Base-by-base conservation (phyloP, 495 filamentous ascomycete genomes). In the Cudoniella acicularis region DNA sequence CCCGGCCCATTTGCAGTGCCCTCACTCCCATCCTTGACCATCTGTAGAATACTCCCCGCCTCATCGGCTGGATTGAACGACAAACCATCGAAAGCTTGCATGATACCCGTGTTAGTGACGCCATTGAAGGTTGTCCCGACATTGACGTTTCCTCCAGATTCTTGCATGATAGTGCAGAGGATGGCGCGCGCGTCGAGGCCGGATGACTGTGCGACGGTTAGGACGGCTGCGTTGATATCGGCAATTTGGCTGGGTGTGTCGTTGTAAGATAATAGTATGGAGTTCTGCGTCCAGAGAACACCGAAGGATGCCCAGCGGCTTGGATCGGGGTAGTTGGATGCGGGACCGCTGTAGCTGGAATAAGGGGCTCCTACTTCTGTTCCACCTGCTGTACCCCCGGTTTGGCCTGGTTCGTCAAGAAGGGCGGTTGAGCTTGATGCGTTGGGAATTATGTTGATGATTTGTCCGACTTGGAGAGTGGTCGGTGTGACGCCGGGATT, bases 111-210 rank as follows among this genome's bases (percentile, higher is more conserved):
- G 59, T 71, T 65, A 16, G 66, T 65, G 56, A 73, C 71, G 24
- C 26, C 23, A 63, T 67, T 69, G 52, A n/a, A 46, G 16, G 75
- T 76, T 42, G 64, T 72, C 4, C 41, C 25, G 10, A 75, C 73
- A 22, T 70, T 67, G 20, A 77, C 73, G 58, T 74, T 63, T 46
- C 75, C 75, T 52, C 65, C 69, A 61, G 62, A 67, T 64, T 77
- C 75, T 58, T 77, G 73, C 71, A 77, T 75, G 64, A 76, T 75
- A 58, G 74, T 73, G 57, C 58, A 65, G 47, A 76, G 65, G 64
- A 76, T 76, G 62, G 75, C 68, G 25, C 75, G 72, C 62, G 70
- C 67, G n/a, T 77, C 73, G 25, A 77, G 68, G 16, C 71, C 69
- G 53, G 70, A 56, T 54, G 68, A 70, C 55, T 68, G 68, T 10